Percentiles rank a stretch among this genome's conserved stretches.
phyloP scores from a whole-genome alignment of 345 rosid genomes.

The Acer yangbiense region DNA sequence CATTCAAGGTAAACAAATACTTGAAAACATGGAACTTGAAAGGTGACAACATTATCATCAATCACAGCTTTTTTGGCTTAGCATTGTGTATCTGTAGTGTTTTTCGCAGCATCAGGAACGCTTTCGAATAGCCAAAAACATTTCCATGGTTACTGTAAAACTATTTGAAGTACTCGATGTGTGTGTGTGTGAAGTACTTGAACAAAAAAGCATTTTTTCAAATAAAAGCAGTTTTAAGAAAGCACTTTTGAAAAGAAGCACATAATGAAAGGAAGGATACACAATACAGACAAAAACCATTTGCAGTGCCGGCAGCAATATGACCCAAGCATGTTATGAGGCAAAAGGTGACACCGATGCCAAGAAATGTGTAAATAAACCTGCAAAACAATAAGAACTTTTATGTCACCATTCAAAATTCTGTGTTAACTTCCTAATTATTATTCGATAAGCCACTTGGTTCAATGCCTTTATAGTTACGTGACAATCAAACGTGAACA shows the following conservation, averaged over 20 bases:
- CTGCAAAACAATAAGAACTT: slow-evolving; percentile 34
- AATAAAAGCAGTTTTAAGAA: neutral
- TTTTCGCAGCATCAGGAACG: too few relatives aligned
- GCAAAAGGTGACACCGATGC: slow-evolving; percentile 44
- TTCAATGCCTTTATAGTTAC: too few relatives aligned
- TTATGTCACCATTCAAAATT: neutral
- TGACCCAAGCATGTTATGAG: slow-evolving; percentile 53
- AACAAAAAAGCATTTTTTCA: neutral
- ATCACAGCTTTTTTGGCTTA: neutral
- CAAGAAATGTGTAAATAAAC: slow-evolving; percentile 49
- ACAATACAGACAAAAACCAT: slow-evolving; percentile 49
- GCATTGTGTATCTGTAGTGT: too few relatives aligned
- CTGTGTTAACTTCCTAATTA: too few relatives aligned
- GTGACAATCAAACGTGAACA: too few relatives aligned
- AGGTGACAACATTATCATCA: too few relatives aligned
- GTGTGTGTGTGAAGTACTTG: too few relatives aligned
- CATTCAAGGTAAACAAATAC: slow-evolving; percentile 26
- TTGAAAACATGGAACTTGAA: neutral
- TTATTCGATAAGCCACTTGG: too few relatives aligned
- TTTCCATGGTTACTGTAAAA: too few relatives aligned
- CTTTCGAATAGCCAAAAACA: too few relatives aligned
- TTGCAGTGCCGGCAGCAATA: slow-evolving; percentile 48
- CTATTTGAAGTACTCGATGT: neutral
- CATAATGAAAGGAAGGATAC: slow-evolving; percentile 45
- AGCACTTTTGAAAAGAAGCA: neutral